Percentiles rank a stretch among this genome's conserved stretches.
Evolutionary conservation across 495 filamentous ascomycete genomes (phyloP).

Genomic region (Astrothelium subdiscretum): DNA sequence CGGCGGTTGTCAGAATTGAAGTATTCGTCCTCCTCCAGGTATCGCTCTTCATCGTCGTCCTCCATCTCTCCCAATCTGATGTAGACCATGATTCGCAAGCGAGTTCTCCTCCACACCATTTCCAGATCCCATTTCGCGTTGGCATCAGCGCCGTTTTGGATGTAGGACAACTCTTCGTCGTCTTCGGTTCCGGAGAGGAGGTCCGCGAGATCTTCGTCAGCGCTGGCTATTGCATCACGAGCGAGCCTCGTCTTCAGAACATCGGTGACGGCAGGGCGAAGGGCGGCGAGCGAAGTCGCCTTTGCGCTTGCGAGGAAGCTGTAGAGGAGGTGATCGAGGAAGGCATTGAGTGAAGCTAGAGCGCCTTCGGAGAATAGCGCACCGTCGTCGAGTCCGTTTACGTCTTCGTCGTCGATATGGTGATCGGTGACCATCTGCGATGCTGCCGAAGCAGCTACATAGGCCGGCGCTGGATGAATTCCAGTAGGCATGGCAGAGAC

Average conservation of each 20-base stretch:
- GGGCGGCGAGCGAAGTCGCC: conserved; percentile 63
- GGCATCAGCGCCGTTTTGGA: conserved; percentile 40
- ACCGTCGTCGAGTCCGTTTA: conserved; percentile 45
- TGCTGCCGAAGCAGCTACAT: conserved; percentile 80
- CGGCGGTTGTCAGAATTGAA: conserved; percentile 42
- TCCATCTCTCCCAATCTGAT: conserved; percentile 94
- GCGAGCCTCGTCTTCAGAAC: conserved; percentile 83
- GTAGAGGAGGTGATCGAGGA: conserved; percentile 87
- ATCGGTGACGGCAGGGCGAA: conserved; percentile 76
- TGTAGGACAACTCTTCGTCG: conserved; percentile 51
- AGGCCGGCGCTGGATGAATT: conserved; percentile 71
- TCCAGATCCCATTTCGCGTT: conserved; percentile 69
- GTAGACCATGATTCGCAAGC: conserved; percentile 94
- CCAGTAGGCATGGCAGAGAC: conserved; percentile 40
- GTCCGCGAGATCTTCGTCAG: conserved; percentile 82
- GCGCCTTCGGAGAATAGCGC: conserved; percentile 56
- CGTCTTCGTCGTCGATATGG: conserved; percentile 58
- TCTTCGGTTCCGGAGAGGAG: conserved; percentile 69
- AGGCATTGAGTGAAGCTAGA: conserved; percentile 73
- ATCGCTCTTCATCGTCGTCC: conserved; percentile 88
- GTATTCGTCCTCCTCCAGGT: conserved; percentile 59
- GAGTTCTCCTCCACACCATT: conserved; percentile 78
- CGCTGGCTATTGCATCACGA: conserved; percentile 72
- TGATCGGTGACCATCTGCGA: conserved; percentile 86
- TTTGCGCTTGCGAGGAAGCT: conserved; percentile 71